phyloP scores from a whole-genome alignment of 176 grass and related monocot genomes.

The Avena atlantica region DNA sequence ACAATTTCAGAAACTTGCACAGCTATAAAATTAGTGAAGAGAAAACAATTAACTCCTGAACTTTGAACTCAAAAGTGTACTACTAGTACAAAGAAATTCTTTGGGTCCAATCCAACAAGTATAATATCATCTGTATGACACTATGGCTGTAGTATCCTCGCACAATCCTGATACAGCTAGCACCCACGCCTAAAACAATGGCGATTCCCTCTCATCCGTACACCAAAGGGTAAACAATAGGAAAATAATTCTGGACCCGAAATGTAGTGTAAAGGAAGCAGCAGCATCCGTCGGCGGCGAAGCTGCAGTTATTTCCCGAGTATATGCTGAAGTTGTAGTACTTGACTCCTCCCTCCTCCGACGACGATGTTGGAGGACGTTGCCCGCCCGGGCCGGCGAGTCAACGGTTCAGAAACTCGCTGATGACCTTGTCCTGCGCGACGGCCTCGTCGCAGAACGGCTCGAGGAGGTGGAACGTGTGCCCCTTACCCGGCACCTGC shows the following conservation, averaged over 20 bases:
- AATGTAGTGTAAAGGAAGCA: conserved; percentile 7
- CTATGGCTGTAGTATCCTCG: conserved; percentile 17
- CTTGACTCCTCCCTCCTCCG: no score
- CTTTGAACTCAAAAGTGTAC: not conserved
- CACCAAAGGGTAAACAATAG: conserved; percentile 16
- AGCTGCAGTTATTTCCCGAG: conserved; percentile 38
- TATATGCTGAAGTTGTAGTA: conserved; percentile 25
- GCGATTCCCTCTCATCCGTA: conserved; percentile 5
- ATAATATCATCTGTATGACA: conserved; percentile 49
- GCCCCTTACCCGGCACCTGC: conserved; percentile 55
- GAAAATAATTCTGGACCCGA: conserved; percentile 28
- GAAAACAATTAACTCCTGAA: not conserved
- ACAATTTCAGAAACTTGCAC: not conserved
- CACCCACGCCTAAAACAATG: conserved; percentile 31
- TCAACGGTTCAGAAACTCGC: conserved; percentile 54
- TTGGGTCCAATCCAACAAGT: conserved; percentile 4
- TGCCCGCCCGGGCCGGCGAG: not conserved
- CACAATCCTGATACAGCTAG: conserved; percentile 29
- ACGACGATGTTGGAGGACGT: not conserved
- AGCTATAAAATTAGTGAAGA: not conserved
- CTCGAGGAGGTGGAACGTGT: conserved; percentile 66
- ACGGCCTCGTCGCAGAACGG: conserved; percentile 52
- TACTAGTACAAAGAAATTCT: not conserved
- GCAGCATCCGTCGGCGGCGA: conserved; percentile 29
- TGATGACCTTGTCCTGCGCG: conserved; percentile 62